A percentile compares a stretch with the other conserved stretches of the same genome.
Evolutionary conservation across 2,329 filamentous ascomycete species (phyloP).

Genomic region (Arachnopeziza araneosa): DNA sequence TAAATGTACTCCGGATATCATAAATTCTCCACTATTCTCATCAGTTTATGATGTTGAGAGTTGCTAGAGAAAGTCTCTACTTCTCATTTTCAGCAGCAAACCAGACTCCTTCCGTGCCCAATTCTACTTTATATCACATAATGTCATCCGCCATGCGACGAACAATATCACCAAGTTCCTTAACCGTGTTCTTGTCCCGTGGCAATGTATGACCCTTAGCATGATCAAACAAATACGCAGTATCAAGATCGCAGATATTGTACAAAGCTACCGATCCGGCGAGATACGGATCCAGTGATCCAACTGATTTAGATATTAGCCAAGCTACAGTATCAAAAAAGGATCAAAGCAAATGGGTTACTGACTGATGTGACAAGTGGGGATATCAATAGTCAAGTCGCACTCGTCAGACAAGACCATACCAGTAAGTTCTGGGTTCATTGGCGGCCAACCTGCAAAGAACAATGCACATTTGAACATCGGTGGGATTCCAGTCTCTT

Average conservation of each 20-base stretch:
- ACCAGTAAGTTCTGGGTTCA: conserved; percentile 38
- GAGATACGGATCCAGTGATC: conserved; percentile 54
- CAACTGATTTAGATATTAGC: conserved; percentile 35
- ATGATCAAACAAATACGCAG: conserved; percentile 57
- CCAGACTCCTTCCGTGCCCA: not conserved
- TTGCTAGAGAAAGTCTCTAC: not conserved
- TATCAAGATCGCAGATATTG: conserved; percentile 55
- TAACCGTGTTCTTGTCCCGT: conserved; percentile 36
- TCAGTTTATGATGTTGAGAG: not conserved
- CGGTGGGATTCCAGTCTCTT: conserved; percentile 29
- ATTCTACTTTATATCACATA: not conserved
- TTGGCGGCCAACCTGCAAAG: conserved; percentile 47
- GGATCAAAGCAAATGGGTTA: not conserved
- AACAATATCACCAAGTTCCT: conserved; percentile 27
- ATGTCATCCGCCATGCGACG: conserved; percentile 2
- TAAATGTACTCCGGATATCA: not conserved
- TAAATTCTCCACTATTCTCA: not conserved
- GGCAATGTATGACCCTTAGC: conserved; percentile 60
- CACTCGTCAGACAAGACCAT: conserved; percentile 45
- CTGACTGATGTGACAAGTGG: conserved; percentile 38
- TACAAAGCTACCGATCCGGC: conserved; percentile 55
- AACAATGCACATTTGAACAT: conserved; percentile 41
- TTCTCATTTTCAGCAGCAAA: not conserved
- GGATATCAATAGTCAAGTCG: conserved; percentile 45
- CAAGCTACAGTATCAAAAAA: not conserved